Evolutionary conservation across 2,329 filamentous ascomycete species (phyloP), one percentile per base, ranked within the genome.

Genomic region (Aspergillus sp.): DNA sequence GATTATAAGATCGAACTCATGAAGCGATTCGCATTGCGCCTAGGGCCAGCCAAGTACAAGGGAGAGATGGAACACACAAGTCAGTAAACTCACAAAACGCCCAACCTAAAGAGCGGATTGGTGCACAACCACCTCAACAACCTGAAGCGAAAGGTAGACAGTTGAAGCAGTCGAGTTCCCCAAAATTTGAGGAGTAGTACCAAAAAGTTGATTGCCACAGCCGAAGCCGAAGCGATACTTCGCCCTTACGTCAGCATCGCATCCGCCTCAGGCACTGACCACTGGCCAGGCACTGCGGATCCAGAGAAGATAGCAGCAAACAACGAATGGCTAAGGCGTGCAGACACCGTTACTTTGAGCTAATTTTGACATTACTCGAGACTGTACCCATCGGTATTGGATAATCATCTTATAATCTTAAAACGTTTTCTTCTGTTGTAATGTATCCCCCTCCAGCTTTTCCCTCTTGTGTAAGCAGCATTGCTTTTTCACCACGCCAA

Each of bases 401-500:
- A 12, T 15, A n/a, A 24, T 41, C 11, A 34, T 38, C 22, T 39
- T 20, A 24, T 41, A 5, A 34, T 38, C 22, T 39, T 20, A 15
- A 39, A 24, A 17, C 8, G 26, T 30, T 55, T 48, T 34, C 22
- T 18, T 30, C 32, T 15, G 22, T 32, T 53, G 9, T 55, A 42
- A 49, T 43, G 30, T n/a, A 18, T 32, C 41, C 30, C 36, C 38
- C 38, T 42, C 26, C 44, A 32, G 44, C 38, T 38, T 47, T 56
- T 55, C 38, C 32, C 18, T 36, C 39, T 13, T n/a, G 18, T 9
- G 49, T 59, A 48, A 53, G 51, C 56, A 48, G 20, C 44, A 50
- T 56, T 43, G 55, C 49, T 56, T 53, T 57, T 57, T n/a, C 45
- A 39, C 39, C 38, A n/a, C 45, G 34, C 39, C 20, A 42, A 48